These are phyloP conservation scores for Fusarium sp. DNA, from an alignment of 2,329 filamentous ascomycete genomes.

Conservation along the genomic window DNA sequence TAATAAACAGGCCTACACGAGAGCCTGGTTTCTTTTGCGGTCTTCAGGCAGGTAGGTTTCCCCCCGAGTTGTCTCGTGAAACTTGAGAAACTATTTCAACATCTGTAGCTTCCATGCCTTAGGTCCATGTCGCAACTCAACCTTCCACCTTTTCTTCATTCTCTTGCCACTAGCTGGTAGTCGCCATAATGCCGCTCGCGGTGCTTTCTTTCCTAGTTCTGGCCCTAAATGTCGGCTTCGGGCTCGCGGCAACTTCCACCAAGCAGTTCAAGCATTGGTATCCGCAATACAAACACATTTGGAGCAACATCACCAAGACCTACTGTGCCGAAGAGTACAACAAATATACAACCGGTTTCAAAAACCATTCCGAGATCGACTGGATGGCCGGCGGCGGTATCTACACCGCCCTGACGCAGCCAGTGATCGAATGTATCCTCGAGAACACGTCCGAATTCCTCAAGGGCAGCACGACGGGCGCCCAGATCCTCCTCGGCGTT, in stretches of 20 bases:
- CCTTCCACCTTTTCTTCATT: background rate
- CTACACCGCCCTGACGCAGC: background rate
- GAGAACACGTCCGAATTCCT: background rate
- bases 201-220: background rate
- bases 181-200: background rate
- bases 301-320: background rate
- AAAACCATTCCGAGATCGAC: background rate
- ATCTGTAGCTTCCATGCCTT: background rate
- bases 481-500: background rate
- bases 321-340: background rate
- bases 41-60: background rate
- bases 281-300: no score
- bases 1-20: background rate
- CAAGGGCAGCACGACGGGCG: background rate
- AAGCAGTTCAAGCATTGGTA: background rate
- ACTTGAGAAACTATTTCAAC: background rate
- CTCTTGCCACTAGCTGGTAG: background rate
- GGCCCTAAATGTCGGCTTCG: background rate
- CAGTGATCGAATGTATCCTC: background rate
- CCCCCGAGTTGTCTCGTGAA: background rate
- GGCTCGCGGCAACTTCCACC: background rate
- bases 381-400: background rate
- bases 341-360: background rate
- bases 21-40: background rate
- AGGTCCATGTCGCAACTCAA: no score